Conservation (phyloP, 1,139 yeast species). For the Candida glucosophila region DNA sequence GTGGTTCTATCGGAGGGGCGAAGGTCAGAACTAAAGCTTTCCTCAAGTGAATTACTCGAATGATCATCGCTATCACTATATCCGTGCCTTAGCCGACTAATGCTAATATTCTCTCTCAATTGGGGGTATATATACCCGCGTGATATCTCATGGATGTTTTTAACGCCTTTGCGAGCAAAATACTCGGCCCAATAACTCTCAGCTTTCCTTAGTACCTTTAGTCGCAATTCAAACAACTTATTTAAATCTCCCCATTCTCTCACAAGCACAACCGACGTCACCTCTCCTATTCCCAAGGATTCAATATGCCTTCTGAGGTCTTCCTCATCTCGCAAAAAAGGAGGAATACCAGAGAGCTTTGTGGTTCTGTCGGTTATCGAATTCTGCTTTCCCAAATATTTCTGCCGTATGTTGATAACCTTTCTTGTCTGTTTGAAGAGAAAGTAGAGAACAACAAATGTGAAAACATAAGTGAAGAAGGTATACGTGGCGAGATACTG, state of each 20-base stretch:
- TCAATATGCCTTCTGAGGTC: slow-evolving; percentile 69
- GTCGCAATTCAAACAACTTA: slow-evolving; percentile 51
- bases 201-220: slow-evolving; percentile 41
- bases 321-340: slow-evolving; percentile 61
- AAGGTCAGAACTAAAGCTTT: no score
- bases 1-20: no score
- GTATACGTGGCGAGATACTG: slow-evolving; percentile 31
- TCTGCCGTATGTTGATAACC: slow-evolving; percentile 33
- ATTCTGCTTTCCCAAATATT: slow-evolving; percentile 33
- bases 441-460: slow-evolving; percentile 24
- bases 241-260: slow-evolving; percentile 78
- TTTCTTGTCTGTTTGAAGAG: slow-evolving; percentile 28
- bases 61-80: slow-evolving; percentile 1
- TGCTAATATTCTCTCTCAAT: no score
- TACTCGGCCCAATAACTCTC: slow-evolving; percentile 78
- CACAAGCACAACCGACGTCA: slow-evolving; percentile 68
- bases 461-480: slow-evolving; percentile 33
- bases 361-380: slow-evolving; percentile 41
- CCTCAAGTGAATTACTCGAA: no score
- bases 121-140: no score
- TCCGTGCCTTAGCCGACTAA: no score
- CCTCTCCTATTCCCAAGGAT: slow-evolving; percentile 69
- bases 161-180: slow-evolving; percentile 34
- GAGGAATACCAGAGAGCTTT: slow-evolving; percentile 50
- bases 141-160: no score